A percentile compares a stretch with the other conserved stretches of the same genome.
phyloP scores from a whole-genome alignment of 2,329 filamentous ascomycete species.

The Cladophialophora yegresii region DNA sequence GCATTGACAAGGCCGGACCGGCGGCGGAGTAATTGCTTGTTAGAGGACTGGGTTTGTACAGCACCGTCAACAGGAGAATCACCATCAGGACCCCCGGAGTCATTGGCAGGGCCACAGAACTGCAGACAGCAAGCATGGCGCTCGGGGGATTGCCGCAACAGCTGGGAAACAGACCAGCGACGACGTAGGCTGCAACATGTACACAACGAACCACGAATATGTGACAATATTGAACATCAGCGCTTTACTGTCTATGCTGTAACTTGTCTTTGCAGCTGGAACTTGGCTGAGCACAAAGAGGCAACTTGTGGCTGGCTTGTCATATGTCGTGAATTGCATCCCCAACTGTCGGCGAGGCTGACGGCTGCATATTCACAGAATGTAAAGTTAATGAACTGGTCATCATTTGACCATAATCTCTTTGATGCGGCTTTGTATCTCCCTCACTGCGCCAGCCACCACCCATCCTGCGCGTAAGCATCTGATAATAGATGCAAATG shows the following conservation, averaged over 20 bases:
- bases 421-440: not conserved
- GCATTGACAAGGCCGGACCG: constrained; percentile 29
- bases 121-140: not conserved
- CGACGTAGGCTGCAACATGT: too few relatives aligned
- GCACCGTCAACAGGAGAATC: not conserved
- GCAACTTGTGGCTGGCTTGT: not conserved
- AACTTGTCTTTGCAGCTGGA: not conserved
- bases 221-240: not conserved
- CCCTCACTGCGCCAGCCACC: not conserved
- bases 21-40: not conserved
- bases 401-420: not conserved
- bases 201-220: not conserved
- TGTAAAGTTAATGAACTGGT: not conserved
- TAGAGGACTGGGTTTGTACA: not conserved
- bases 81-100: not conserved
- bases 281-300: not conserved
- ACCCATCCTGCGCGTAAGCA: not conserved
- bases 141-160: not conserved
- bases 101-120: not conserved
- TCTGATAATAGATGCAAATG: not conserved
- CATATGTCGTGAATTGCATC: not conserved
- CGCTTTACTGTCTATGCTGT: not conserved
- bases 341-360: constrained; percentile 1
- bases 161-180: not conserved
- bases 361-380: not conserved